Percentiles rank a stretch among this genome's conserved stretches.
Conservation (phyloP, 176 grass and related monocot species). For the Bonia amplexicaulis region DNA sequence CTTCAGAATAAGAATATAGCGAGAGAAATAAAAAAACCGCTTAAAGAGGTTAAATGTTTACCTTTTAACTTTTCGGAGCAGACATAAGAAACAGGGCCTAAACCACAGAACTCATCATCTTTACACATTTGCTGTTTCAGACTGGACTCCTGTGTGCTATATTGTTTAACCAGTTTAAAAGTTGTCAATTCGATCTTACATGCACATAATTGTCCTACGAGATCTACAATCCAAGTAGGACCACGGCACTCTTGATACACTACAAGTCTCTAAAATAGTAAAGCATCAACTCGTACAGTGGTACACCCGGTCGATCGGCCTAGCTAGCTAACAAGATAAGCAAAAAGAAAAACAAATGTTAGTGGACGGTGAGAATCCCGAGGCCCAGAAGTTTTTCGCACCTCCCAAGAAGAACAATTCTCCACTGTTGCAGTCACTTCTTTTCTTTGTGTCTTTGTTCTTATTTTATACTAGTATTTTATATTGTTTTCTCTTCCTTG, state of each 20-base stretch:
- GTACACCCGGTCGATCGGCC: background rate
- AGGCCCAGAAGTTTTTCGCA: conserved; percentile 25
- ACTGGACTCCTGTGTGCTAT: background rate
- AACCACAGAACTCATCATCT: background rate
- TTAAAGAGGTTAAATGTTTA: no score
- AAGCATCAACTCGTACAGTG: conserved; percentile 16
- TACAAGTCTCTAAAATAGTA: conserved; percentile 12
- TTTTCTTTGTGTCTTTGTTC: background rate
- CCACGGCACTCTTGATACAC: background rate
- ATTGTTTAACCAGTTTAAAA: background rate
- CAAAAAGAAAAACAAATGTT: background rate
- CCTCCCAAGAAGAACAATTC: conserved; percentile 43
- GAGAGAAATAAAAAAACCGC: no score
- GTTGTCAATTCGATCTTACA: background rate
- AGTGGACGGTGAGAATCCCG: conserved; percentile 38
- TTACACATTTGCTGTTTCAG: background rate
- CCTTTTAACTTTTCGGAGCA: no score
- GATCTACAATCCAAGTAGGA: conserved; percentile 11
- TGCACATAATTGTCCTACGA: background rate
- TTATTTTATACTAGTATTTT: background rate
- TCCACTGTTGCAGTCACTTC: conserved; percentile 18
- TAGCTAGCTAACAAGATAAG: background rate
- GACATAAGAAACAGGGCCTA: no score
- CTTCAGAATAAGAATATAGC: rapidly evolving
- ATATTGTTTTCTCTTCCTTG: background rate